phyloP scores from a whole-genome alignment of 2,329 filamentous ascomycete species.

The Penicillium sp. region DNA sequence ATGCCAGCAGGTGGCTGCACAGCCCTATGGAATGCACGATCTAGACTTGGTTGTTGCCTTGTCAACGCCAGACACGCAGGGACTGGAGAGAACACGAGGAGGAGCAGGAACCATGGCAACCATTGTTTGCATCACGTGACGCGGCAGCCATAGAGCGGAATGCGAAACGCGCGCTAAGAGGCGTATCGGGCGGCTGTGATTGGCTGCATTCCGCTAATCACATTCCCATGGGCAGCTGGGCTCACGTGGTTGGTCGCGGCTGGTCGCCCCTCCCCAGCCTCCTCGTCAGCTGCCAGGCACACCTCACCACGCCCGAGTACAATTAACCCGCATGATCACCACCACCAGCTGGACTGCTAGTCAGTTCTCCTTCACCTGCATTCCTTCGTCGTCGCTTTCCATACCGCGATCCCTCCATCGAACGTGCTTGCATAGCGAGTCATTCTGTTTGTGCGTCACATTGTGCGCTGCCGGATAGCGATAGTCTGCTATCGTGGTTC shows the following conservation, averaged over 20 bases:
- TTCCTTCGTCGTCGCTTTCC: conserved; percentile 17
- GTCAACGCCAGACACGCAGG: conserved; percentile 11
- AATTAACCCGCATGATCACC: neutral
- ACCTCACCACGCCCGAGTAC: neutral
- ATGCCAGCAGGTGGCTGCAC: neutral
- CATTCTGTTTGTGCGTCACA: neutral
- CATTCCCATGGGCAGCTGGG: conserved; percentile 22
- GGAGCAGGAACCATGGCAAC: conserved; percentile 6
- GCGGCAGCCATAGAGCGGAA: neutral
- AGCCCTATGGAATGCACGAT: neutral
- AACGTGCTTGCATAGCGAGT: neutral
- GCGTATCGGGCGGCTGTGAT: neutral
- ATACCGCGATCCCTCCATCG: conserved; percentile 8
- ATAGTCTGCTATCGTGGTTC: neutral
- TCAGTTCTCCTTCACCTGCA: conserved; percentile 6
- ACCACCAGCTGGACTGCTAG: conserved; percentile 11
- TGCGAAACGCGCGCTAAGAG: conserved; percentile 10
- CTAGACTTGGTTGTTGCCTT: conserved; percentile 4
- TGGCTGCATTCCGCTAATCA: neutral
- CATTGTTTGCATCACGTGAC: conserved; percentile 16
- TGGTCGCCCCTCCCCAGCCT: conserved; percentile 14
- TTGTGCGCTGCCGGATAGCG: neutral
- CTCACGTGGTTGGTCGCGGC: conserved; percentile 22
- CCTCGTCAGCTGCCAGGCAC: conserved; percentile 15
- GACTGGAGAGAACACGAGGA: too few relatives aligned